Conservation (phyloP, 148 eudicot genomes). For the Camellia sinensis region DNA sequence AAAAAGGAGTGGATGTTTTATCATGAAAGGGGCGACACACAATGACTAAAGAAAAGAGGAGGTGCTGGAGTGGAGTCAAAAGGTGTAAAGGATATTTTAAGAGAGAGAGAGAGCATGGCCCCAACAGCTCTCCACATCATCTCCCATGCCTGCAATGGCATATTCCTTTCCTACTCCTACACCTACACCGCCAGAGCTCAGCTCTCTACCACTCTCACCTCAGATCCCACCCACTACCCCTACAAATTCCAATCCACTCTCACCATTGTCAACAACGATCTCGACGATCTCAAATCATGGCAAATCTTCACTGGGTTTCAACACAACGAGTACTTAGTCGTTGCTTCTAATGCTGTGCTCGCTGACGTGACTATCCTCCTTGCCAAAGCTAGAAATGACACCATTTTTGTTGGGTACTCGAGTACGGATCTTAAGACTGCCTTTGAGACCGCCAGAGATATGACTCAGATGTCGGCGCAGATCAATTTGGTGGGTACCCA, state of each 20-base stretch:
- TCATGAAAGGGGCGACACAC: no score
- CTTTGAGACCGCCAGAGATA: constrained; percentile 31
- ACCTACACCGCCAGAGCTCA: constrained; percentile 9
- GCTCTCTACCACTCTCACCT: constrained; percentile 20
- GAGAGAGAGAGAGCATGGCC: constrained; percentile 25
- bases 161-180: constrained; percentile 21
- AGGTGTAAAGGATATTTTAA: no score
- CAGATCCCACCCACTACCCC: constrained; percentile 33
- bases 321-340: constrained; percentile 39
- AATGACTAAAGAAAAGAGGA: no score
- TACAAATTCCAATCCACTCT: constrained; percentile 57
- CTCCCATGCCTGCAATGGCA: no score
- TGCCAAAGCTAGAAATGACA: constrained; percentile 44
- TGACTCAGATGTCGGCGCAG: no score
- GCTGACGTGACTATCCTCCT: constrained; percentile 52
- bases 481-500: no score
- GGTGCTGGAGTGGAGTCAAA: no score
- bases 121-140: no score
- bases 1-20: no score
- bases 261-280: no score
- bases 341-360: constrained; percentile 41
- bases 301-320: no score
- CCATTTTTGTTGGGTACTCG: constrained; percentile 50
- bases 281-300: no score
- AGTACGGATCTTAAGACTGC: constrained; percentile 37